These are phyloP conservation scores for Phytophthora melonis DNA, from an alignment of 352 stramenopile species.

Conservation along the genomic window DNA sequence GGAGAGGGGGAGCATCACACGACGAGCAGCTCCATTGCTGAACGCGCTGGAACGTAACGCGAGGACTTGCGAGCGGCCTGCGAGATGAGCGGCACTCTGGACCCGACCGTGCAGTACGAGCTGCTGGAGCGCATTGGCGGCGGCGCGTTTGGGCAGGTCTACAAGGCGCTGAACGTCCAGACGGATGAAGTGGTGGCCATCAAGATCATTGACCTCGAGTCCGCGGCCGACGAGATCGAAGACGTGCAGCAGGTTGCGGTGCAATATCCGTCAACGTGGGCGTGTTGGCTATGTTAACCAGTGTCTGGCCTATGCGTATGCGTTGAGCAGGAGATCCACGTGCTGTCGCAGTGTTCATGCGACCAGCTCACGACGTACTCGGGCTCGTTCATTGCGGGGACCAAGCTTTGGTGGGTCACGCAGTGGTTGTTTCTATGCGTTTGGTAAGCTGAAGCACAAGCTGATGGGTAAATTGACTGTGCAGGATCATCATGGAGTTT, in stretches of 20 bases:
- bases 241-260: constrained; percentile 79
- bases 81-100: constrained; percentile 59
- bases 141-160: constrained; percentile 87
- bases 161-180: constrained; percentile 74
- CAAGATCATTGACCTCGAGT: constrained; percentile 90
- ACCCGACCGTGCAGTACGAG: constrained; percentile 74
- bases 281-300: background rate
- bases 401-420: constrained; percentile 76
- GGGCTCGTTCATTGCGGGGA: constrained; percentile 86
- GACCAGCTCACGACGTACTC: constrained; percentile 92
- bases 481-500: constrained; percentile 95
- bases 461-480: constrained; percentile 2
- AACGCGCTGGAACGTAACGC: background rate
- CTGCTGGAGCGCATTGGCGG: constrained; percentile 84
- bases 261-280: background rate
- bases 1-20: constrained; percentile 11
- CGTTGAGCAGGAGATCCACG: constrained; percentile 82
- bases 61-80: background rate
- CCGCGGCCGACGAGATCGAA: constrained; percentile 86
- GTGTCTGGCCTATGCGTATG: background rate
- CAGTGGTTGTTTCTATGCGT: background rate
- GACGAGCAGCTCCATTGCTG: background rate
- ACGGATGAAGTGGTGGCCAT: constrained; percentile 79
- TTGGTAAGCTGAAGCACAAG: background rate
- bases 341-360: constrained; percentile 91